Base-by-base conservation (phyloP, 1,139 yeast genomes). In the Yamadazyma mexicana region DNA sequence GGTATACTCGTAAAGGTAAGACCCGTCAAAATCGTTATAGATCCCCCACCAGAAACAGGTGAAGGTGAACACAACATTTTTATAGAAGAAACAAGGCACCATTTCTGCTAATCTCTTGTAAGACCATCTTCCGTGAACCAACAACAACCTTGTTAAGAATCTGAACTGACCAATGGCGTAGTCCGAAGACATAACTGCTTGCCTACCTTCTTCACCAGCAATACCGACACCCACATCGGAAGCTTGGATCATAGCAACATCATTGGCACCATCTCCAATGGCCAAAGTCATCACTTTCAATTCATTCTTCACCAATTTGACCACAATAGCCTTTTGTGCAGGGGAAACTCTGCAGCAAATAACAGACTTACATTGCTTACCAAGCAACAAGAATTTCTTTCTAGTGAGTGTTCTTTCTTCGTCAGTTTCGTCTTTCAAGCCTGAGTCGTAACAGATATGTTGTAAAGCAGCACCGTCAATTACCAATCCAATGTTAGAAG, bases 131-230 rank as follows among this genome's bases (percentile, higher is more conserved):
- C 85, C 85, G 53, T 79, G 85, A 30, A 79, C 83, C 43, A 79
- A 58, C 26, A 79, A 58, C 40, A 79, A 61, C 45, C 84, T 63
- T 4, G 79, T 65, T 38, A 79, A 64, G 54, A 64, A 79, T 47
- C 83, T 64, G 58, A 79, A 79, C 54, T 79, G 84, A 5, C 83
- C 84, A 48, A 79, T 62, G n/a, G 81, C 84, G 55, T 79, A 79
- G 58, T 79, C 85, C 1, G 83, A 75, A 2, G 83, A 76, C 84
- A 79, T 79, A 8, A 75, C 84, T 1, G 84, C 84, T 55, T 79
- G 84, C 50, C 84, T 61, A 47, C 85, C 85, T 60, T 79, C 85
- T 59, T 79, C 83, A 45, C 85, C 85, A 4, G 83, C 85, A 50
- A 79, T 79, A 50, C 85, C 85, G 34, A 79, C 77, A 40, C 85